A percentile compares a stretch with the other conserved stretches of the same genome.
phyloP scores from a whole-genome alignment of 331 rosid species.

The Phaseolus coccineus region DNA sequence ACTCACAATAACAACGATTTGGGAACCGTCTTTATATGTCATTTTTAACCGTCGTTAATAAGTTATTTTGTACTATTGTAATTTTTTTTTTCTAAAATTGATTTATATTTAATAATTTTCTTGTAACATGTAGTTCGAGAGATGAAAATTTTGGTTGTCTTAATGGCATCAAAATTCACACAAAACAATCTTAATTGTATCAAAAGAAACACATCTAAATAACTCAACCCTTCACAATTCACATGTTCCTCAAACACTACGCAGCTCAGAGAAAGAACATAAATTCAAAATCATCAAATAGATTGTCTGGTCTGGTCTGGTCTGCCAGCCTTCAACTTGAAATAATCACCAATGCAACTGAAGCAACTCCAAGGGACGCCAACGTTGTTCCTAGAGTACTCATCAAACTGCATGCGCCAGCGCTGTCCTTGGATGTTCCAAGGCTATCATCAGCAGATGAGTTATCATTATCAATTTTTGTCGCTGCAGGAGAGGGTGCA shows the following conservation, averaged over 20 bases:
- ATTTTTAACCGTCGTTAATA: too few relatives aligned
- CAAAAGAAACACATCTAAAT: not conserved
- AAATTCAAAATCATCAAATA: not conserved
- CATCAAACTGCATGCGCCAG: slow-evolving; percentile 7
- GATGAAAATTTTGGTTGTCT: not conserved
- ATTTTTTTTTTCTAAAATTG: too few relatives aligned
- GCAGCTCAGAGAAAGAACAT: not conserved
- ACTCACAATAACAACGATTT: too few relatives aligned
- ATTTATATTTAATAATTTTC: too few relatives aligned
- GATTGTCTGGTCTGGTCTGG: not conserved
- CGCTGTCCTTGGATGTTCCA: slow-evolving; percentile 35
- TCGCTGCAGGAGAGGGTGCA: slow-evolving; percentile 34
- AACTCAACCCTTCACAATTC: not conserved
- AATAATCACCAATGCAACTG: not conserved
- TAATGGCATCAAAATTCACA: not conserved
- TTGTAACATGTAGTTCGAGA: not conserved
- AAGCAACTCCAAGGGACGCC: slow-evolving; percentile 40
- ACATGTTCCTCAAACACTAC: not conserved
- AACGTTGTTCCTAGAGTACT: slow-evolving; percentile 24
- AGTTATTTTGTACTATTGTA: too few relatives aligned
- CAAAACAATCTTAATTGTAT: slow-evolving; percentile 8
- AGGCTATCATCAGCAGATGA: not conserved
- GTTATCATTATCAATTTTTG: slow-evolving; percentile 40
- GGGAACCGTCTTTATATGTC: too few relatives aligned
- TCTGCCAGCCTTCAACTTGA: slow-evolving; percentile 13